These are phyloP conservation scores for Proliferodiscus dingleyae DNA, from an alignment of 2,329 filamentous ascomycete species.

Conservation along the genomic window DNA sequence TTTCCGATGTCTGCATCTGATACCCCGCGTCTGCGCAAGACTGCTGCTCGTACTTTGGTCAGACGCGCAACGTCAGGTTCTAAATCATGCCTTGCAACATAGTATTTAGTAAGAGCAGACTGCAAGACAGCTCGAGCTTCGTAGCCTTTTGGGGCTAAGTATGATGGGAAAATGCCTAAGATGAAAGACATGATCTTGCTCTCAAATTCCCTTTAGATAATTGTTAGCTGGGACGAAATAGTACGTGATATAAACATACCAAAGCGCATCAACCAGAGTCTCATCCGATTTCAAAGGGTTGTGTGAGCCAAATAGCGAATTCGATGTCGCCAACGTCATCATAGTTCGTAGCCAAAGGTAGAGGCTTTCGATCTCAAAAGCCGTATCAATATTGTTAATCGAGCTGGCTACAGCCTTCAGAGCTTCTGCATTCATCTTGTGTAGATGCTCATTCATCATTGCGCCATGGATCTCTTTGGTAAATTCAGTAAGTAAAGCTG, in stretches of 20 bases:
- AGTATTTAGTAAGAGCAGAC: constrained; percentile 31
- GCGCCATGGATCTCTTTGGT: constrained; percentile 32
- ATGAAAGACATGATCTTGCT: constrained; percentile 24
- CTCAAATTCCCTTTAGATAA: constrained; percentile 26
- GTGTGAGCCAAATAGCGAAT: constrained; percentile 39
- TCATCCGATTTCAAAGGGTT: constrained; percentile 38
- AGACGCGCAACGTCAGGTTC: constrained; percentile 26
- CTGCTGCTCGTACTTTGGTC: constrained; percentile 22
- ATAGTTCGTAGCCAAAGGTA: constrained; percentile 36
- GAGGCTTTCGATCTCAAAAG: constrained; percentile 33
- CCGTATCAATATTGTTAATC: constrained; percentile 25
- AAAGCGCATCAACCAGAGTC: constrained; percentile 35
- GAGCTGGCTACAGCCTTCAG: constrained; percentile 31
- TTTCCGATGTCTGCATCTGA: constrained; percentile 27
- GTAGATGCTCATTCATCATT: constrained; percentile 33
- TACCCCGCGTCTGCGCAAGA: constrained; percentile 26
- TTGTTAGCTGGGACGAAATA: not conserved
- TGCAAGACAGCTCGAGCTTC: constrained; percentile 34
- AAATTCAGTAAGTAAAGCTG: constrained; percentile 27
- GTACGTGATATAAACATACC: constrained; percentile 23
- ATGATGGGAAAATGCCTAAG: constrained; percentile 26
- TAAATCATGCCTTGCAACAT: constrained; percentile 25
- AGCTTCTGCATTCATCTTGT: constrained; percentile 34
- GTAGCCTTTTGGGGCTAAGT: constrained; percentile 30
- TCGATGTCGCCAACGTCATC: constrained; percentile 36